Base-by-base conservation (phyloP, 345 rosid species). In the Eucalyptus albens region DNA sequence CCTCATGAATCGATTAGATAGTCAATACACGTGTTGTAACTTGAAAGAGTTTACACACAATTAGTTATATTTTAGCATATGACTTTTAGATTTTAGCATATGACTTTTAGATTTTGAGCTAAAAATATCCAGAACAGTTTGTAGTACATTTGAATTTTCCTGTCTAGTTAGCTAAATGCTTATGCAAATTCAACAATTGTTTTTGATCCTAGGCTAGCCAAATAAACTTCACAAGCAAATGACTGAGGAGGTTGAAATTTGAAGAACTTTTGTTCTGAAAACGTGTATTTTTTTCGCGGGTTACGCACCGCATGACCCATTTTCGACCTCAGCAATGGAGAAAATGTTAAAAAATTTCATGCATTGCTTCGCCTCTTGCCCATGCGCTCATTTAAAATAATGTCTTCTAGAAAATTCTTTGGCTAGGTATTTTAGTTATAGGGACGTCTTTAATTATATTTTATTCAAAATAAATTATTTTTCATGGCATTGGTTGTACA, bases 11-110 rank as follows among this genome's bases (percentile, higher is more conserved):
- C 4, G 1, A 9, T 69, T 69, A 17, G 13, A 33, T 69, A 33
- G 6, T 31, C 37, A 2, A n/a, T 65, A 65, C 5, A 0, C 3
- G 0, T n/a, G 3, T 65, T n/a, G 11, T n/a, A 29, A 69, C 44
- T 69, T 4, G 11, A 17, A 33, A 69, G 81, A 69, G 12, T 33
- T 69, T 17, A 17, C 24, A 9, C 2, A 2, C 6, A 3, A 11
- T 17, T 17, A 5, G 44, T 17, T 0, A 5, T 2, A 69, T 33
- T 31, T 17, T 56, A 24, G 62, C 27, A 0, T 19, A 19, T 53
- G 24, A 53, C 10, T 53, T 53, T 53, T 53, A 2, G 24, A 53
- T 53, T 53, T 53, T 53, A 24, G 62, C 27, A 0, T 19, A 19
- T 53, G 24, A 53, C 10, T 53, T 53, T 53, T 53, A 2, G 24